Percentiles rank a stretch among this genome's conserved stretches.
Evolutionary conservation across 257 asterid genomes (phyloP).

Genomic region (Salvia hispanica): DNA sequence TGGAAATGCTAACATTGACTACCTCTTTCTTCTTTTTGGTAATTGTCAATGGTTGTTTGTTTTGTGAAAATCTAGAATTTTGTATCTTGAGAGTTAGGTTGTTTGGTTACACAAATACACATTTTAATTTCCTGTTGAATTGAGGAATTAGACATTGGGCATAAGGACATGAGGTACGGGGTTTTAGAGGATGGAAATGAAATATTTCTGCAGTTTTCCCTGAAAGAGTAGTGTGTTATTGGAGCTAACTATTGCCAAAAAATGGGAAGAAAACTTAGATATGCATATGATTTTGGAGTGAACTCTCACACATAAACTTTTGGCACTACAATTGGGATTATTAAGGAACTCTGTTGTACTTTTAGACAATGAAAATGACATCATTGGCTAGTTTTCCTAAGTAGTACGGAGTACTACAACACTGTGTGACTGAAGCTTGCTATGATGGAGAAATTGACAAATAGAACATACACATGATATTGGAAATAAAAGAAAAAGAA

Average conservation of each 20-base stretch:
- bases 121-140: neutral
- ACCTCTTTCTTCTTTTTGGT: neutral
- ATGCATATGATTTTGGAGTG: neutral
- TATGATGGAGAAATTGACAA: conserved; percentile 6
- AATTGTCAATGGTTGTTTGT: neutral
- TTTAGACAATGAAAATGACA: neutral
- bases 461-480: neutral
- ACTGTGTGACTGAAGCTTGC: conserved; percentile 18
- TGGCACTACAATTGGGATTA: neutral
- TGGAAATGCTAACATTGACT: conserved; percentile 1
- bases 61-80: neutral
- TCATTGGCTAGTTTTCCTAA: neutral
- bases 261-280: neutral
- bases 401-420: neutral
- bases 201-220: neutral
- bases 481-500: conserved; percentile 22
- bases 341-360: neutral
- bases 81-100: conserved; percentile 22
- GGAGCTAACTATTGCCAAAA: neutral
- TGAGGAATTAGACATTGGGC: conserved; percentile 8
- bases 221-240: neutral
- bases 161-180: neutral
- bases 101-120: neutral
- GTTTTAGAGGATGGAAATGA: conserved; percentile 2
- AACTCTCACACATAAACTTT: neutral